These are phyloP conservation scores for Phialophora expanda DNA, from an alignment of 2,329 filamentous ascomycete genomes.

Conservation along the genomic window DNA sequence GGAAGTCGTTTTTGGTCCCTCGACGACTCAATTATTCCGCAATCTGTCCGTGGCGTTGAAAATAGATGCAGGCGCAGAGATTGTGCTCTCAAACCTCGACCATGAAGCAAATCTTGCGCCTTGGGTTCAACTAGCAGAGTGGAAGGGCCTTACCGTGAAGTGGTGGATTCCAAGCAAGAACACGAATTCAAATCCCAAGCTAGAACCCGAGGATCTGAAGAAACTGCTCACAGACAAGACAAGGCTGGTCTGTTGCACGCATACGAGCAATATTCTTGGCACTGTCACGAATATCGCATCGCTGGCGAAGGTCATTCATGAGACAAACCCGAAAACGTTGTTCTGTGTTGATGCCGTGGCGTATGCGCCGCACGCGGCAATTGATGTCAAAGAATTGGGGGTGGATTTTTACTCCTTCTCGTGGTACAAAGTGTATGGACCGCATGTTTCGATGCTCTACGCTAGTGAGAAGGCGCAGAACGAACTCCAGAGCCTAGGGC, in stretches of 20 bases:
- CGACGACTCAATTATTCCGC: constrained; percentile 76
- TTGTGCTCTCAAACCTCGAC: constrained; percentile 73
- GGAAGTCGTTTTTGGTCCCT: constrained; percentile 74
- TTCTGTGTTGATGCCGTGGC: constrained; percentile 78
- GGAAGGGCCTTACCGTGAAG: constrained; percentile 66
- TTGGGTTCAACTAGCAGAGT: constrained; percentile 71
- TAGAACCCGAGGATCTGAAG: constrained; percentile 63
- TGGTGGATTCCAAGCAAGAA: constrained; percentile 67
- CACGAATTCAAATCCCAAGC: constrained; percentile 65
- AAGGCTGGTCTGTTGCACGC: constrained; percentile 71
- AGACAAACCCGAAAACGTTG: constrained; percentile 59
- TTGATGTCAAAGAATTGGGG: constrained; percentile 71
- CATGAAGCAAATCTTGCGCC: constrained; percentile 79
- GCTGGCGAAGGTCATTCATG: constrained; percentile 48
- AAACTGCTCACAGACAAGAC: constrained; percentile 67
- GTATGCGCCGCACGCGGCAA: constrained; percentile 72
- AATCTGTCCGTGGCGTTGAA: constrained; percentile 66
- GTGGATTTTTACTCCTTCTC: constrained; percentile 79
- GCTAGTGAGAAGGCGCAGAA: constrained; percentile 63
- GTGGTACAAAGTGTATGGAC: constrained; percentile 84
- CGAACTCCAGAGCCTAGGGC: constrained; percentile 62
- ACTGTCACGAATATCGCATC: constrained; percentile 61
- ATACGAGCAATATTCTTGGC: constrained; percentile 75
- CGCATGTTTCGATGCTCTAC: constrained; percentile 74
- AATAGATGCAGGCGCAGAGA: constrained; percentile 65